Percentiles rank a stretch among this genome's conserved stretches.
Conservation (phyloP, 441 rosid species). For the Jatropha multifida region DNA sequence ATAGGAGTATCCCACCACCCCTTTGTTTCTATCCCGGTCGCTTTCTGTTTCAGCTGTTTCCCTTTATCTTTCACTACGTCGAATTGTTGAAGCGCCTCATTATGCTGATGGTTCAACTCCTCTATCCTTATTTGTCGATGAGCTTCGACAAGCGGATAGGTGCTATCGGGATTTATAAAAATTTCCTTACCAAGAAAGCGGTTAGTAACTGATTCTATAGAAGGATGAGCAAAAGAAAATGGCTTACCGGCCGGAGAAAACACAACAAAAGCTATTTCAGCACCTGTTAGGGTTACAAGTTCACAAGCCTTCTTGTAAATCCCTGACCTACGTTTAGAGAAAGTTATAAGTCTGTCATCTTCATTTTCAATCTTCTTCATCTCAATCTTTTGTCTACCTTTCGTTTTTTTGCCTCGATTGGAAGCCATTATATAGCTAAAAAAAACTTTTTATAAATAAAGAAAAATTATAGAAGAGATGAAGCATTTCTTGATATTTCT, state of each 20-base stretch:
- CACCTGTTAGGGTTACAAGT: constrained; percentile 27
- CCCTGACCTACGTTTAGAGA: constrained; percentile 39
- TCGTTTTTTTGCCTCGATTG: constrained; percentile 25
- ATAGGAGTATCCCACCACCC: constrained; percentile 37
- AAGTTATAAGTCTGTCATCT: constrained; percentile 29
- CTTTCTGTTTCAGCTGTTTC: constrained; percentile 11
- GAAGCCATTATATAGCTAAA: constrained; percentile 6
- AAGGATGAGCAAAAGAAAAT: constrained; percentile 38
- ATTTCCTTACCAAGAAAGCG: constrained; percentile 17
- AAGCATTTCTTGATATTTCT: background rate
- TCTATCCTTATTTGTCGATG: constrained; percentile 20
- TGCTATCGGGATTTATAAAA: background rate
- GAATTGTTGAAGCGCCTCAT: constrained; percentile 14
- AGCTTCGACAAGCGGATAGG: constrained; percentile 28
- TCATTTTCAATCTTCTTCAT: constrained; percentile 33
- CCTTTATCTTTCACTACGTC: constrained; percentile 16
- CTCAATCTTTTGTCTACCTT: constrained; percentile 40
- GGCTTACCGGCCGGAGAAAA: constrained; percentile 36
- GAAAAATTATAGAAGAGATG: background rate
- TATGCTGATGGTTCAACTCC: constrained; percentile 1
- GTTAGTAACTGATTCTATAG: constrained; percentile 14
- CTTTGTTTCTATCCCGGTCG: background rate
- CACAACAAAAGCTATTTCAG: constrained; percentile 24
- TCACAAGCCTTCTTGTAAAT: constrained; percentile 39
- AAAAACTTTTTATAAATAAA: no score